A percentile compares a stretch with the other conserved stretches of the same genome.
Conservation (phyloP, 306 rosid species). For the Cucurbita maxima region DNA sequence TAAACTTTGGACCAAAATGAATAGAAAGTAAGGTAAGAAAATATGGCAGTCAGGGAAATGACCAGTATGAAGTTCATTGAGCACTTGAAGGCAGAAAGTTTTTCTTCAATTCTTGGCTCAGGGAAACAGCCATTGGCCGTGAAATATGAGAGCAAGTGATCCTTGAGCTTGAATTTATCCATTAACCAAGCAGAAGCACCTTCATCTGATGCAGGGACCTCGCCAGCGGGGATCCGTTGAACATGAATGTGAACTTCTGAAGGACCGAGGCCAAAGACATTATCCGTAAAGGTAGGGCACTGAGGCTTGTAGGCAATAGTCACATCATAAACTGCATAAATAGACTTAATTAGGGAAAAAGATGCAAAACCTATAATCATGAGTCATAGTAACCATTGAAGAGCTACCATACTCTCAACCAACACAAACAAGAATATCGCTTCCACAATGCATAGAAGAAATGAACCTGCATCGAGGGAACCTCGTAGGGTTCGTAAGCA, state of each 20-base stretch:
- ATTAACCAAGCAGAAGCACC: conserved; percentile 64
- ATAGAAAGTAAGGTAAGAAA: conserved; percentile 46
- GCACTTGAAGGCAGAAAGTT: conserved; percentile 45
- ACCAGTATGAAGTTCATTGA: conserved; percentile 27
- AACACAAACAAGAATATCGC: background rate
- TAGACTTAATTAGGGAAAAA: background rate
- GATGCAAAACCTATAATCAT: background rate
- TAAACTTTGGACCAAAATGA: conserved; percentile 69
- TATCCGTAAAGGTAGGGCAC: conserved; percentile 78
- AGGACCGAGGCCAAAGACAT: conserved; percentile 79
- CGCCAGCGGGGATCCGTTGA: conserved; percentile 41
- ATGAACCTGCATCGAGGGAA: conserved; percentile 77
- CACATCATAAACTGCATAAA: conserved; percentile 71
- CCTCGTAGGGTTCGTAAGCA: conserved; percentile 58
- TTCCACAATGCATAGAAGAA: background rate
- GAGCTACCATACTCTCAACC: background rate
- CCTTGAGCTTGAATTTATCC: conserved; percentile 36
- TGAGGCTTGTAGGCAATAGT: conserved; percentile 67
- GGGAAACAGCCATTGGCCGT: conserved; percentile 54
- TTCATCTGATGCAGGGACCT: conserved; percentile 44
- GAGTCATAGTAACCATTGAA: background rate
- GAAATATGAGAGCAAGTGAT: conserved; percentile 46
- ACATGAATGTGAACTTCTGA: conserved; percentile 86
- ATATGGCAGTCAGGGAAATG: conserved; percentile 33
- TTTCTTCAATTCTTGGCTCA: conserved; percentile 25